phyloP scores from a whole-genome alignment of 2,329 filamentous ascomycete genomes.

The Coniochaeta sp. region DNA sequence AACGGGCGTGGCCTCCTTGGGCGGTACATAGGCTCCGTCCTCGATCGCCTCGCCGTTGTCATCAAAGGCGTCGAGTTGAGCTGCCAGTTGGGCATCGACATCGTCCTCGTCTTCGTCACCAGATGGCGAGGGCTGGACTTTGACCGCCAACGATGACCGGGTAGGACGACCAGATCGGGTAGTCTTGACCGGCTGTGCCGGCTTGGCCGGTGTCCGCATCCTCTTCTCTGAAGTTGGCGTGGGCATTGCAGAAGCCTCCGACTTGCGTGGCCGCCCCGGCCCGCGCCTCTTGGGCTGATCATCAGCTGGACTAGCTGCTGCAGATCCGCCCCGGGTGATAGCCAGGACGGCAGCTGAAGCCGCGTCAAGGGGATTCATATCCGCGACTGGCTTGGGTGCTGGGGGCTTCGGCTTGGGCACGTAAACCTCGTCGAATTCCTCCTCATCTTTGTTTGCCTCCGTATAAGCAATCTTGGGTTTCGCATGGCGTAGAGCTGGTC shows the following conservation, averaged over 20 bases:
- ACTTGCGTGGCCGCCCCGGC: slow-evolving; percentile 12
- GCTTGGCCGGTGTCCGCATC: not conserved
- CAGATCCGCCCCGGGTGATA: slow-evolving; percentile 12
- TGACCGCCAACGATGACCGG: slow-evolving; percentile 4
- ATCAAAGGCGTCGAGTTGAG: slow-evolving; percentile 20
- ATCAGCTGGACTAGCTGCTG: not conserved
- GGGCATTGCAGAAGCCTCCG: not conserved
- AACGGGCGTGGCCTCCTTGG: not conserved
- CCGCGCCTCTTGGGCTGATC: slow-evolving; percentile 18
- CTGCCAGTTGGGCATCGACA: slow-evolving; percentile 26
- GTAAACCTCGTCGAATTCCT: slow-evolving; percentile 35
- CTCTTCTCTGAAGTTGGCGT: not conserved
- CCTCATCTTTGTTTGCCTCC: slow-evolving; percentile 37
- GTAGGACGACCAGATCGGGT: slow-evolving; percentile 11
- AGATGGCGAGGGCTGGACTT: not conserved
- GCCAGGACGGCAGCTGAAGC: slow-evolving; percentile 29
- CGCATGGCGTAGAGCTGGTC: slow-evolving; percentile 43
- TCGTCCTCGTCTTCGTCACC: no score
- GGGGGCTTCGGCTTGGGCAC: slow-evolving; percentile 4
- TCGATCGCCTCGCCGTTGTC: slow-evolving; percentile 16
- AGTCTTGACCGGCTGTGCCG: not conserved
- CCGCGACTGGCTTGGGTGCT: slow-evolving; percentile 3
- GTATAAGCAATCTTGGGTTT: slow-evolving; percentile 45
- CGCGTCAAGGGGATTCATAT: slow-evolving; percentile 30
- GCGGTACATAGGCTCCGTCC: not conserved